These are phyloP conservation scores for Ogataea siamensis DNA, from an alignment of 805 yeast species.

Conservation along the genomic window DNA sequence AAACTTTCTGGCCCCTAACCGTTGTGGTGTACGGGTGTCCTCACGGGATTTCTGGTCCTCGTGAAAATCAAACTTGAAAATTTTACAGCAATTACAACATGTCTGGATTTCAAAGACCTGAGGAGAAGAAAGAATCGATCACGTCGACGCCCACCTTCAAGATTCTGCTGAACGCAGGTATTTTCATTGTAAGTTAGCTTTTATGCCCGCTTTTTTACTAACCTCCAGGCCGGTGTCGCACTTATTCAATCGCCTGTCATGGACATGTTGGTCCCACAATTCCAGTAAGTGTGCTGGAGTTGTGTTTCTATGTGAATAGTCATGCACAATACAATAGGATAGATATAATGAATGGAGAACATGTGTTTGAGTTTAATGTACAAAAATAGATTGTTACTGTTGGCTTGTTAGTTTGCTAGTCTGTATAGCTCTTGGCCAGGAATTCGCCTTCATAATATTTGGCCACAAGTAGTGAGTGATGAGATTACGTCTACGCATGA, in stretches of 20 bases:
- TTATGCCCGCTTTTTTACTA: conserved; percentile 7
- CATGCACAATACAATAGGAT: background rate
- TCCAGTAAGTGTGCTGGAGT: conserved; percentile 21
- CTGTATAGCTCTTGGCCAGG: background rate
- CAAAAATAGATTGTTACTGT: no score
- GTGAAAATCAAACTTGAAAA: conserved; percentile 4
- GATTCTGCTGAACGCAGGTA: conserved; percentile 56
- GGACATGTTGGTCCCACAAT: conserved; percentile 80
- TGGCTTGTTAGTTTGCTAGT: background rate
- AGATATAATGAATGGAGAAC: background rate
- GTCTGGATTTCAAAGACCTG: conserved; percentile 33
- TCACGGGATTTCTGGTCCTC: background rate
- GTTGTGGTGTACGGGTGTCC: conserved; percentile 10
- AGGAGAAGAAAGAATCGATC: conserved; percentile 42
- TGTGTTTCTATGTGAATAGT: conserved; percentile 5
- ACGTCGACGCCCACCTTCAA: conserved; percentile 65
- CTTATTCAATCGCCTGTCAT: conserved; percentile 75
- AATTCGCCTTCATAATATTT: background rate
- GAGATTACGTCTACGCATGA: no score
- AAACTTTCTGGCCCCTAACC: background rate
- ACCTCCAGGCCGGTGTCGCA: conserved; percentile 59
- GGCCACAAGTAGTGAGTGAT: no score
- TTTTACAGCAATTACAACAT: conserved; percentile 18
- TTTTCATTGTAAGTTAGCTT: conserved; percentile 47
- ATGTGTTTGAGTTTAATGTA: background rate